Conservation (phyloP, 208 protist species). For the Leishmania martiniquensis region DNA sequence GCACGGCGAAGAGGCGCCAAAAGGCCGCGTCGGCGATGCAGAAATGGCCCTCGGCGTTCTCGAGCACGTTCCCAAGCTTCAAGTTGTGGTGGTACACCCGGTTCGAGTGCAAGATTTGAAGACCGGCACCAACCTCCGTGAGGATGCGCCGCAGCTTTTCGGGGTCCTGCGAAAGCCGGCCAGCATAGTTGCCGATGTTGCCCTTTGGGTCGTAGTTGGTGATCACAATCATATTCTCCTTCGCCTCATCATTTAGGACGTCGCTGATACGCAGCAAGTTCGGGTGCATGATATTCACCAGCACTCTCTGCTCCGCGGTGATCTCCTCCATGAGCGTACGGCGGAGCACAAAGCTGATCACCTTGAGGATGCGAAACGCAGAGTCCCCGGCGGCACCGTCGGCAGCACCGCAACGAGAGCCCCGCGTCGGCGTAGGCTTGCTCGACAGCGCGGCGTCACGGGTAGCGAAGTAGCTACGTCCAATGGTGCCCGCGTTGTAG, state of each 20-base stretch:
- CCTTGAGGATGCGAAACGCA: slow-evolving; percentile 57
- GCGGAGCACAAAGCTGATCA: slow-evolving; percentile 74
- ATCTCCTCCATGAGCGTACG: slow-evolving; percentile 46
- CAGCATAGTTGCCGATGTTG: slow-evolving; percentile 47
- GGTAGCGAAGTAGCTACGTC: slow-evolving; percentile 65
- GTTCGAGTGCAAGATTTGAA: slow-evolving; percentile 76
- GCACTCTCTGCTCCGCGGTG: slow-evolving; percentile 54
- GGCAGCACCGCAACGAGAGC: background rate
- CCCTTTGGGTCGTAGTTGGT: slow-evolving; percentile 51
- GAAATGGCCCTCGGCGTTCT: slow-evolving; percentile 44
- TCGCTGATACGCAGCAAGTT: slow-evolving; percentile 64
- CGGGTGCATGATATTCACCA: slow-evolving; percentile 57
- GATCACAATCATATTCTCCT: slow-evolving; percentile 81
- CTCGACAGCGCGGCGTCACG: slow-evolving; percentile 14
- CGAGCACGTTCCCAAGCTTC: slow-evolving; percentile 82
- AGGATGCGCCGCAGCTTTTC: slow-evolving; percentile 61
- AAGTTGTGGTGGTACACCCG: slow-evolving; percentile 85
- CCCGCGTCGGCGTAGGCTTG: slow-evolving; percentile 1
- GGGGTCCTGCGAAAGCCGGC: slow-evolving; percentile 48
- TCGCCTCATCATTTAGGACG: slow-evolving; percentile 73
- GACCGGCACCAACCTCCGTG: slow-evolving; percentile 56
- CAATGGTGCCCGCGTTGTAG: slow-evolving; percentile 70
- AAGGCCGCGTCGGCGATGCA: slow-evolving; percentile 83
- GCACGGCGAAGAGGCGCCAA: slow-evolving; percentile 67
- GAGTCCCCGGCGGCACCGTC: slow-evolving; percentile 12